phyloP scores from a whole-genome alignment of 2,329 filamentous ascomycete species.

The Penicillium brevicompactum region DNA sequence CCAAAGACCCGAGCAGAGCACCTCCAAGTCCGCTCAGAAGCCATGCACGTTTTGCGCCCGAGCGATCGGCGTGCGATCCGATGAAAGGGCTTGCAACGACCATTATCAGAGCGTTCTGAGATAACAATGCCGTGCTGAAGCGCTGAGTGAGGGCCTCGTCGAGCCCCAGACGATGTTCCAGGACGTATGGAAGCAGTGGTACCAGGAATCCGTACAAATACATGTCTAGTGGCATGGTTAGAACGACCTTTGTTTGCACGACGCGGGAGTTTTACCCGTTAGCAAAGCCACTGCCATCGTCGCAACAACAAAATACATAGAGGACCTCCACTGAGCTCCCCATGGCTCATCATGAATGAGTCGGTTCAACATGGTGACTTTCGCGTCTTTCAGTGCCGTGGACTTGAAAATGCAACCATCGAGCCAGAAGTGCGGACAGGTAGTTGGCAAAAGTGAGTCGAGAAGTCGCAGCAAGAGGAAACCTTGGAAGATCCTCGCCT shows the following conservation, averaged over 20 bases:
- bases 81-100: slow-evolving; percentile 26
- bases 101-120: slow-evolving; percentile 27
- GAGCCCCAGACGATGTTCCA: slow-evolving; percentile 29
- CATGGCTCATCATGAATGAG: slow-evolving; percentile 4
- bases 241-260: background rate
- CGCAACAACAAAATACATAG: slow-evolving; percentile 23
- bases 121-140: slow-evolving; percentile 28
- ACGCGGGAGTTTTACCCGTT: slow-evolving; percentile 15
- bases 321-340: slow-evolving; percentile 27
- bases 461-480: too few species aligned
- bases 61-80: slow-evolving; percentile 24
- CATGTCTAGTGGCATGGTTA: slow-evolving; percentile 19
- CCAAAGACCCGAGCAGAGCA: slow-evolving; percentile 24
- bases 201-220: slow-evolving; percentile 36
- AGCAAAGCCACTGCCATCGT: slow-evolving; percentile 28
- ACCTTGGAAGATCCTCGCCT: too few species aligned
- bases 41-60: slow-evolving; percentile 20
- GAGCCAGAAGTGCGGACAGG: too few species aligned
- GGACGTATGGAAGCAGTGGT: slow-evolving; percentile 32
- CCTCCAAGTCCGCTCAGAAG: slow-evolving; percentile 23
- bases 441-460: too few species aligned
- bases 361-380: background rate
- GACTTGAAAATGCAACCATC: too few species aligned
- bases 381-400: too few species aligned
- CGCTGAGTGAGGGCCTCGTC: slow-evolving; percentile 26